Evolutionary conservation across 805 yeast genomes (phyloP).

Genomic region (Candida boleticola): DNA sequence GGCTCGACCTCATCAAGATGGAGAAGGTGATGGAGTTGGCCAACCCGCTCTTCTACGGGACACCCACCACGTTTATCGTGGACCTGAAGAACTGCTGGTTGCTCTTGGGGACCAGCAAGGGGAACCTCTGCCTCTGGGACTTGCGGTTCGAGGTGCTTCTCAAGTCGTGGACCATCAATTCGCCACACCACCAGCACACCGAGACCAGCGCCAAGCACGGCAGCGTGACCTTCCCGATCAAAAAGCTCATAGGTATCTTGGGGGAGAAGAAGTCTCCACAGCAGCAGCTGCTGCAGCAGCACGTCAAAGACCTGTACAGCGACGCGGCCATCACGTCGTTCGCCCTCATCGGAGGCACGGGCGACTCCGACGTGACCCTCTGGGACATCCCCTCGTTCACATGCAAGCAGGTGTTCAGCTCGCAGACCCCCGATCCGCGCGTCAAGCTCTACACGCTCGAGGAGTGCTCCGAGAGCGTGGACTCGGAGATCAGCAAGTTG

Average conservation of each 20-base stretch:
- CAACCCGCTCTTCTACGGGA: conserved; percentile 65
- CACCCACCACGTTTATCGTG: conserved; percentile 56
- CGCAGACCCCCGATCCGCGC: conserved; percentile 16
- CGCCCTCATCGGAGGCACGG: conserved; percentile 67
- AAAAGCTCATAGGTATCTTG: conserved; percentile 2
- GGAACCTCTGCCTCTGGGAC: conserved; percentile 81
- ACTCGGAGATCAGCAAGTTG: conserved; percentile 16
- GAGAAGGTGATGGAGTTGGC: conserved; percentile 37
- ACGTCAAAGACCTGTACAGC: background rate
- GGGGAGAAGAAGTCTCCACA: background rate
- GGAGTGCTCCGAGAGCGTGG: conserved; percentile 17
- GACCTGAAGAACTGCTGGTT: conserved; percentile 60
- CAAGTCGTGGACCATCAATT: conserved; percentile 60
- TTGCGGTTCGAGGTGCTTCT: conserved; percentile 60
- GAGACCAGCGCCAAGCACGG: conserved; percentile 28
- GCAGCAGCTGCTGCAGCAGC: background rate
- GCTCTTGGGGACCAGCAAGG: conserved; percentile 70
- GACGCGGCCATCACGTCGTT: conserved; percentile 16
- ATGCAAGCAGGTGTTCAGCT: conserved; percentile 42
- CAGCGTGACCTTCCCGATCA: background rate
- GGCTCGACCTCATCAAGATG: conserved; percentile 61
- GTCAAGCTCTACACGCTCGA: conserved; percentile 22
- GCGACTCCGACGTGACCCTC: conserved; percentile 56
- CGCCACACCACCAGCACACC: conserved; percentile 22
- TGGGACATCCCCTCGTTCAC: conserved; percentile 73